Evolutionary conservation across 495 filamentous ascomycete genomes (phyloP).

Genomic region (Xylaria nigripes): DNA sequence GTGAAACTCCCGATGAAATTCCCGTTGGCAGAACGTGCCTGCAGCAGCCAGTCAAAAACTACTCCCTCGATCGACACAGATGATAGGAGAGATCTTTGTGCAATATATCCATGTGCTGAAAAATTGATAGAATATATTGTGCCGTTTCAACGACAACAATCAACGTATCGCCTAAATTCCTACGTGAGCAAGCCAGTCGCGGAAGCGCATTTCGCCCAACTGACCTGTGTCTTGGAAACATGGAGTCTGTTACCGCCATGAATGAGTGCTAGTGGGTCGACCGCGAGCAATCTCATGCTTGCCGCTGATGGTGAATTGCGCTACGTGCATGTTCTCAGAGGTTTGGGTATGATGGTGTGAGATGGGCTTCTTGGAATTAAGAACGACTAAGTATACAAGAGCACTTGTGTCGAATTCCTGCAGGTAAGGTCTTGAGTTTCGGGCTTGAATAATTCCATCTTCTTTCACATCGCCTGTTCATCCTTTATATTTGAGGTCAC

Average conservation of each 20-base stretch:
- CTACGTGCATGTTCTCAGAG: slow-evolving; percentile 19
- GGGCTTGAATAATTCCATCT: no score
- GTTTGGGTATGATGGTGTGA: background rate
- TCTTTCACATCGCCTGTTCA: background rate
- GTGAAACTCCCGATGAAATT: no score
- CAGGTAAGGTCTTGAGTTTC: no score
- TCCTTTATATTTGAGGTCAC: background rate
- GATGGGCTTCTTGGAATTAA: background rate
- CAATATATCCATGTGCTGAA: no score
- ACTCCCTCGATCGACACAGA: no score
- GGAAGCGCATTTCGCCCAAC: background rate
- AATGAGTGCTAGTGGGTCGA: slow-evolving; percentile 17
- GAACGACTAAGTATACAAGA: background rate
- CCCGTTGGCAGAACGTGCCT: no score
- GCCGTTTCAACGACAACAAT: background rate
- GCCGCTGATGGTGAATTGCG: slow-evolving; percentile 25
- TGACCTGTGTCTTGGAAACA: background rate
- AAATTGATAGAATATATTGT: background rate
- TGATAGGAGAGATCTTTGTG: no score
- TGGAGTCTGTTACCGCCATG: slow-evolving; percentile 8
- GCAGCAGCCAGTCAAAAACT: no score
- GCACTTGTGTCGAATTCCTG: no score
- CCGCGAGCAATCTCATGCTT: slow-evolving; percentile 27
- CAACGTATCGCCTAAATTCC: background rate
- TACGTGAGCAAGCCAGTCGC: background rate